phyloP scores from a whole-genome alignment of 1,284 basidiomycete species.

The Cryptococcus amylolentus region DNA sequence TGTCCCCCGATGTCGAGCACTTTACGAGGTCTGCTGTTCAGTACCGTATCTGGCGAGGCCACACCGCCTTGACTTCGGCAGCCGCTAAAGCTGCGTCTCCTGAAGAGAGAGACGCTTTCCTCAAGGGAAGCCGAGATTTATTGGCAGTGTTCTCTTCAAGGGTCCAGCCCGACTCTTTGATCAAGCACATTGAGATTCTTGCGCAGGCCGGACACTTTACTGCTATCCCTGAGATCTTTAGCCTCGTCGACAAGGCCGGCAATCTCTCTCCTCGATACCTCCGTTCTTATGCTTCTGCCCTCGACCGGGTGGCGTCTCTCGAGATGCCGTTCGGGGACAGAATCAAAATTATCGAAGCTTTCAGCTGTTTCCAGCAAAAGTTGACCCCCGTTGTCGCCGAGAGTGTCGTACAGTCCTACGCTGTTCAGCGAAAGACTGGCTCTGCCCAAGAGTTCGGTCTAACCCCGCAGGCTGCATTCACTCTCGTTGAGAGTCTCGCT shows the following conservation, averaged over 20 bases:
- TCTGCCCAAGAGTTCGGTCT: slow-evolving; percentile 5
- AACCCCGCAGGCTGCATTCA: not conserved
- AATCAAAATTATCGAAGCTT: slow-evolving; percentile 16
- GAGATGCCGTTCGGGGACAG: slow-evolving; percentile 2
- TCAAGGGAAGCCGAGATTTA: slow-evolving; percentile 17
- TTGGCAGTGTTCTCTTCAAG: slow-evolving; percentile 1
- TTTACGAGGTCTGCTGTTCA: slow-evolving; percentile 2
- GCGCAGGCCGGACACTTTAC: slow-evolving; percentile 7
- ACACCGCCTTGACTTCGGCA: slow-evolving; percentile 1
- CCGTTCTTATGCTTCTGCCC: not conserved
- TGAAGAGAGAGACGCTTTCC: not conserved
- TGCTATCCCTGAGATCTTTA: slow-evolving; percentile 12
- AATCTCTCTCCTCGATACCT: not conserved
- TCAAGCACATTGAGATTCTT: slow-evolving; percentile 12
- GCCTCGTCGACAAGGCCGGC: not conserved
- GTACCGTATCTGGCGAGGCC: slow-evolving; percentile 4
- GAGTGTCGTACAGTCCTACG: slow-evolving; percentile 21
- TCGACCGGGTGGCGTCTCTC: not conserved
- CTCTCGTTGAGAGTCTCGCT: slow-evolving; percentile 61
- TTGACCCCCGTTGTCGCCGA: slow-evolving; percentile 12
- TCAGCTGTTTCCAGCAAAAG: slow-evolving; percentile 11
- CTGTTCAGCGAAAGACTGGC: not conserved
- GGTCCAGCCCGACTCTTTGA: slow-evolving; percentile 5
- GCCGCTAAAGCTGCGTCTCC: not conserved
- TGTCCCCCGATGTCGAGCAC: not conserved